Base-by-base conservation (phyloP, 2,329 filamentous ascomycete species). In the Rachicladosporium sp. region DNA sequence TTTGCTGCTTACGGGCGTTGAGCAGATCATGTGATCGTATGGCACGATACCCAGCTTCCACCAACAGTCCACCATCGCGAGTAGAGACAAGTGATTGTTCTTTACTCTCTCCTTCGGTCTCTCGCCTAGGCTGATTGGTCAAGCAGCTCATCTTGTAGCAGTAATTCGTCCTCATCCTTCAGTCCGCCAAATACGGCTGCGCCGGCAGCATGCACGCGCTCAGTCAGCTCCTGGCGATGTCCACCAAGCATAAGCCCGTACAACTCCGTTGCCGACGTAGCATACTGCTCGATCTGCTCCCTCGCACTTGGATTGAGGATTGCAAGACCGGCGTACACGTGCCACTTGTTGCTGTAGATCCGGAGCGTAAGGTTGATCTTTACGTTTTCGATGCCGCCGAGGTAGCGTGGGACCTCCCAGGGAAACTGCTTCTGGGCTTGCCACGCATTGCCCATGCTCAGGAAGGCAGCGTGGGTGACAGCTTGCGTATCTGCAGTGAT, bases 21-120 rank as follows among this genome's bases (percentile, higher is more conserved):
- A 94, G 67, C 91, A 98, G 51, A 98, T 93, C 88, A 98, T 98
- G 68, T 98, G 93, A 63, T 98, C 89, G 61, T 98, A 98, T 1
- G 91, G 91, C 36, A 93, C 82, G 53, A 95, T 98, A 29, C 79
- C 82, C 34, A 96, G 73, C 50, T 85, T 84, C 57, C 84, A 91
- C 91, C 91, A 98, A 65, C 89, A 96, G 66, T 98, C 91, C 33
- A 96, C 93, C 76, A 98, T 98, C 35, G 88, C 91, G 33, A 98
- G 72, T 42, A 98, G 70, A 58, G 80, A 88, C 23, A 98, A 73
- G 62, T 98, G 93, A 58, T 91, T 98, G 65, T 98, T 98, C 38
- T 82, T 85, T 11, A 85, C 74, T 44, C 71, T 68, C 54, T 80
- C 72, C 40, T 76, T 75, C 31, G 78, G 71, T 44, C 71, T 69